phyloP scores from a whole-genome alignment of 495 filamentous ascomycete species.

The Symbiotaphrina buchneri region DNA sequence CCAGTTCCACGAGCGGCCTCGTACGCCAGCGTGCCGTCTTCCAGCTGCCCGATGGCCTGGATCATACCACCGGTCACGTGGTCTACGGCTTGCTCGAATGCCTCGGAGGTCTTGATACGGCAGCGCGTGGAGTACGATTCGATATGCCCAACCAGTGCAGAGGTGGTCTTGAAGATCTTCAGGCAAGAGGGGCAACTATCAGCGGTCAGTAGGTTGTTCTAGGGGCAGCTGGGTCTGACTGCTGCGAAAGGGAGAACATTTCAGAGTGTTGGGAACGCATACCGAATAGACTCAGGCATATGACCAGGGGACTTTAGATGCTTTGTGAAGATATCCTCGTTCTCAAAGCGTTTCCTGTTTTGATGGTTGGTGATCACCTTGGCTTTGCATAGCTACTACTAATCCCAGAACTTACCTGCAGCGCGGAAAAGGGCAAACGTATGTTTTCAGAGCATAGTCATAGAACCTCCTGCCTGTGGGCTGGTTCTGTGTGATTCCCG shows the following conservation, averaged over 20 bases:
- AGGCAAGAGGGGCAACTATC: conserved; percentile 20
- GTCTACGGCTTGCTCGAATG: conserved; percentile 19
- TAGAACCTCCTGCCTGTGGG: not conserved
- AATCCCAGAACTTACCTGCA: not conserved
- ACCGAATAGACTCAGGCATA: no score
- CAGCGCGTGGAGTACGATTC: conserved; percentile 21
- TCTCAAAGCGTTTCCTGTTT: not conserved
- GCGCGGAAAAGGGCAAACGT: not conserved
- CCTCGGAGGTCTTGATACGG: conserved; percentile 13
- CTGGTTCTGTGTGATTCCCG: not conserved
- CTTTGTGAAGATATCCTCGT: not conserved
- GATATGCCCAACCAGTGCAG: conserved; percentile 24
- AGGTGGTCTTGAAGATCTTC: conserved; percentile 18
- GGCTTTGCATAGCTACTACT: not conserved
- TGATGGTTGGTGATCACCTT: not conserved
- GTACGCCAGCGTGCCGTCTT: conserved; percentile 10
- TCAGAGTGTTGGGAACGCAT: no score
- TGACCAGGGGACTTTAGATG: not conserved
- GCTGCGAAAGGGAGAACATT: no score
- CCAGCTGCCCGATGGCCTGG: conserved; percentile 9
- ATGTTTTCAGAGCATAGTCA: not conserved
- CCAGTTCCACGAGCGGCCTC: no score
- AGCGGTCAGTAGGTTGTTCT: conserved; percentile 4
- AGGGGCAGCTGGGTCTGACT: conserved; percentile 1
- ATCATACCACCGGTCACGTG: conserved; percentile 25